Percentiles rank a stretch among this genome's conserved stretches.
Evolutionary conservation across 2,329 filamentous ascomycete genomes (phyloP).

Genomic region (Fusarium mexicanum): DNA sequence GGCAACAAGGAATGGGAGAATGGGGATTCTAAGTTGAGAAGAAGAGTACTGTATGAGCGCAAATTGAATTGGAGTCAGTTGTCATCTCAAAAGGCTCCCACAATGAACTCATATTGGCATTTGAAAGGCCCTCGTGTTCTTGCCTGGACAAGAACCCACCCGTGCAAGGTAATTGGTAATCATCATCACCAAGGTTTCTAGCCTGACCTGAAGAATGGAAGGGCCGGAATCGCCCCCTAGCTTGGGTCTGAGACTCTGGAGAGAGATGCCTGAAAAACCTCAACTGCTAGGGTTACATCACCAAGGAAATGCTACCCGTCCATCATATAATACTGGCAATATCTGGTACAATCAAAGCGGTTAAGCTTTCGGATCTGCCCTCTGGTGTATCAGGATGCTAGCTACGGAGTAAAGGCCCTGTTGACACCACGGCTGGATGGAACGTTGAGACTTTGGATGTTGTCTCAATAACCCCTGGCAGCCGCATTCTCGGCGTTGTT

Average conservation of each 20-base stretch:
- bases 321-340: not conserved
- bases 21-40: not conserved
- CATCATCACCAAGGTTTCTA: not conserved
- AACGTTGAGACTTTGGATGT: not conserved
- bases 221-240: not conserved
- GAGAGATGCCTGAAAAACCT: not conserved
- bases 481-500: constrained; percentile 8
- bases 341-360: not conserved
- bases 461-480: constrained; percentile 3
- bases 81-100: not conserved
- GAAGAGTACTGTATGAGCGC: not conserved
- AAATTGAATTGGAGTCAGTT: not conserved
- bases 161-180: not conserved
- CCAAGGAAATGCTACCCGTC: not conserved
- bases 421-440: not conserved
- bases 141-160: not conserved
- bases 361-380: constrained; percentile 1
- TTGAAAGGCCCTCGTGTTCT: not conserved
- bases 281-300: not conserved
- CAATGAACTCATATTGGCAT: not conserved
- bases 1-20: not conserved
- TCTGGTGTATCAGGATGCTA: constrained; percentile 1
- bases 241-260: not conserved
- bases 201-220: not conserved
- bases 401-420: not conserved